phyloP scores from a whole-genome alignment of 306 rosid genomes.

The Vigna mungo region DNA sequence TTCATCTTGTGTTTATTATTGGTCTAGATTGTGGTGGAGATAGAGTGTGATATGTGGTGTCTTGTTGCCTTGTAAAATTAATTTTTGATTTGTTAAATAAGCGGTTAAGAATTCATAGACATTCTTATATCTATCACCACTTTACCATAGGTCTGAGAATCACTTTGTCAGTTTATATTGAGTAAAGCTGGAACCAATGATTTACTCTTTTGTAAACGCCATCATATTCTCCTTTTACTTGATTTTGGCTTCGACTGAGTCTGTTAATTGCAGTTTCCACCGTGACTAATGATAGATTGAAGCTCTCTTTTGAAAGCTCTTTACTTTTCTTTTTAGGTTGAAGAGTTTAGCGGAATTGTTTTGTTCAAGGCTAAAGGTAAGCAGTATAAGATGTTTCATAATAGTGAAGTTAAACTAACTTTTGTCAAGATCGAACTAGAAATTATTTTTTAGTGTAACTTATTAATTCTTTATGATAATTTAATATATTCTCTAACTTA shows the following conservation, averaged over 20 bases:
- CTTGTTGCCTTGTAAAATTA: conserved; percentile 36
- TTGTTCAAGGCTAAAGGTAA: too few species aligned
- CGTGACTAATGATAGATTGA: conserved; percentile 6
- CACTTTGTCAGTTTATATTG: conserved; percentile 16
- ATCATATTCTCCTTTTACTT: conserved; percentile 9
- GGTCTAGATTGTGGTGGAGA: conserved; percentile 34
- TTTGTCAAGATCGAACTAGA: too few species aligned
- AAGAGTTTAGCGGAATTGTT: too few species aligned
- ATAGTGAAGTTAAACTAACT: too few species aligned
- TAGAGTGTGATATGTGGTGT: conserved; percentile 26
- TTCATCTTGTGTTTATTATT: conserved; percentile 40
- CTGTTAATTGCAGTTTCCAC: not conserved
- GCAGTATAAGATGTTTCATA: too few species aligned
- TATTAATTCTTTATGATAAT: too few species aligned
- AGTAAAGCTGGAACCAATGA: conserved; percentile 3
- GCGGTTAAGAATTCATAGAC: conserved; percentile 15
- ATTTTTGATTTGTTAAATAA: conserved; percentile 32
- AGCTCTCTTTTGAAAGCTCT: not conserved
- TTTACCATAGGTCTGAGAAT: conserved; percentile 12
- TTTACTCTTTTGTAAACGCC: conserved; percentile 14
- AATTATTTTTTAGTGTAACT: too few species aligned
- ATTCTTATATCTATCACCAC: not conserved
- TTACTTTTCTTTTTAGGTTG: too few species aligned
- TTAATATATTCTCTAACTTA: too few species aligned
- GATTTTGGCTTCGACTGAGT: not conserved